phyloP scores from a whole-genome alignment of 179 eudicot species.

The Patellifolia procumbens region DNA sequence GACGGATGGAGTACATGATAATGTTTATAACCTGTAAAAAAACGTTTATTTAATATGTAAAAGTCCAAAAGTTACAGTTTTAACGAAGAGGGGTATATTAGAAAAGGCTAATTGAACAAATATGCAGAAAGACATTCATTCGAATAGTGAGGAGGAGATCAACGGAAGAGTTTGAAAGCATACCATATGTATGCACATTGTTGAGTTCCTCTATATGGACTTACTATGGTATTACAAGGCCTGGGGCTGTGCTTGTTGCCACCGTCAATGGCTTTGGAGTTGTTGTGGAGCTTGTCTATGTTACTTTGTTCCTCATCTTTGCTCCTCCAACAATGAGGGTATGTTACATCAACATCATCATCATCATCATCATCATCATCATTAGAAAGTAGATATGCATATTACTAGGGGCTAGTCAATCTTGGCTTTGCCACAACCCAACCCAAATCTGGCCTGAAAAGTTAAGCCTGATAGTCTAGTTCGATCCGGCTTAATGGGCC shows the following conservation, averaged over 20 bases:
- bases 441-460: too few species aligned
- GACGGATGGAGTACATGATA: too few species aligned
- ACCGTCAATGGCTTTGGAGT: conserved; percentile 62
- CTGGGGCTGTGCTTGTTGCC: conserved; percentile 51
- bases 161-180: conserved; percentile 52
- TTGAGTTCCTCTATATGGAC: conserved; percentile 48
- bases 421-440: too few species aligned
- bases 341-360: not conserved
- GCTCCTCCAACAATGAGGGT: conserved; percentile 43
- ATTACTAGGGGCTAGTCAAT: too few species aligned
- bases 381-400: not conserved
- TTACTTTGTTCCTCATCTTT: conserved; percentile 42
- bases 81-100: too few species aligned
- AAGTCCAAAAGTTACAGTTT: too few species aligned
- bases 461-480: too few species aligned
- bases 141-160: conserved; percentile 36
- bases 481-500: too few species aligned
- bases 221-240: conserved; percentile 53
- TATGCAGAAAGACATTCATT: conserved; percentile 46
- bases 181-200: conserved; percentile 54
- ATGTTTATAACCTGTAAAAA: too few species aligned
- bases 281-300: conserved; percentile 38
- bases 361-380: not conserved
- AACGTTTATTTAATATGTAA: too few species aligned
- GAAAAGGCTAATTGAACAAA: too few species aligned